These are phyloP conservation scores for Isoetes taiwanensis DNA, from an alignment of 75 land plant species.

Conservation along the genomic window DNA sequence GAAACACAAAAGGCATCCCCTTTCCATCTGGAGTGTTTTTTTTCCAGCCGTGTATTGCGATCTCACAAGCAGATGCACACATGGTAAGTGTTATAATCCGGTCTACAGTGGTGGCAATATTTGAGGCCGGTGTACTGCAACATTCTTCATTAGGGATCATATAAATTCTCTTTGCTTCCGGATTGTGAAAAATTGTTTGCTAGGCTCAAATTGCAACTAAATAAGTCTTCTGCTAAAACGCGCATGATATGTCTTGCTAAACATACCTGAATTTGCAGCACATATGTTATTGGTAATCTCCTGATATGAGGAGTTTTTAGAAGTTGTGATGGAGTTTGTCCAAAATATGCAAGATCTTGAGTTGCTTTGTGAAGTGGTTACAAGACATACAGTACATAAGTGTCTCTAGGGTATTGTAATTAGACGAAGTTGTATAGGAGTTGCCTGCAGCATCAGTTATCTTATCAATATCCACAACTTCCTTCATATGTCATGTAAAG, in stretches of 20 bases:
- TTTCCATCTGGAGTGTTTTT: not conserved
- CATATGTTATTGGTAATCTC: not conserved
- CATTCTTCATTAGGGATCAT: not conserved
- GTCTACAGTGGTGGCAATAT: not conserved
- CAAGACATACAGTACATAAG: not conserved
- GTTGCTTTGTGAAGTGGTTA: not conserved
- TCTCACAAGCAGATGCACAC: not conserved
- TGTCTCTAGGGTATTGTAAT: not conserved
- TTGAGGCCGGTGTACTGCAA: not conserved
- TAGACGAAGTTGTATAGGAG: not conserved
- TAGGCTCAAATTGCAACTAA: not conserved
- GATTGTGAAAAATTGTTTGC: not conserved
- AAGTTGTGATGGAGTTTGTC: slow-evolving; percentile 1
- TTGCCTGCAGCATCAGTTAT: not conserved
- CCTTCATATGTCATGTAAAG: slow-evolving; percentile 6
- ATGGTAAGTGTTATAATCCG: not conserved
- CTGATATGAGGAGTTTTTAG: not conserved
- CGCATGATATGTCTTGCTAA: not conserved
- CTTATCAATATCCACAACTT: not conserved
- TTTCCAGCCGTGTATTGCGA: not conserved
- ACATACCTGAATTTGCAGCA: not conserved
- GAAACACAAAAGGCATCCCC: not conserved
- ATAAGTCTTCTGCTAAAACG: not conserved
- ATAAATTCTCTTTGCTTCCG: not conserved
- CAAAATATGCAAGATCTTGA: slow-evolving; percentile 2